Base-by-base conservation (phyloP, 495 filamentous ascomycete species). In the Penicillium lividum region DNA sequence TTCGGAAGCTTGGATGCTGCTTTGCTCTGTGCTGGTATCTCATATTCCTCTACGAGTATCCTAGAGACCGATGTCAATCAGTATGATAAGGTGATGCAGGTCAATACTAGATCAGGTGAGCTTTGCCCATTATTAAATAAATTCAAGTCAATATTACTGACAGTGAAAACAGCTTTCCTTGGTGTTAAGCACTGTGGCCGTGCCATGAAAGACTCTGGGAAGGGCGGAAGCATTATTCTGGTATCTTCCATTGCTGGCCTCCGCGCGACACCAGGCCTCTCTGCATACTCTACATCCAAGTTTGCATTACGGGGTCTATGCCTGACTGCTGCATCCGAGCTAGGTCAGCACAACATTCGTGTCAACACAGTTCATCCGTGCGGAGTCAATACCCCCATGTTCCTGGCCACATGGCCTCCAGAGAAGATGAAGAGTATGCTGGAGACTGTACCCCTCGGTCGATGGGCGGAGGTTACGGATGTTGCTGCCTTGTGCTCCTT, bases 321-420 rank as follows among this genome's bases (percentile, higher is more conserved):
- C 36, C 29, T 61, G 15, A 64, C 62, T 25, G 64, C 64, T 1
- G 64, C 64, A 13, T 53, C 57, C 7, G 64, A 64, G 25, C 38
- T 66, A 9, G 61, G 57, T 5, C 56, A 64, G 30, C 48, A 54
- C 43, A 58, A 62, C 31, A 66, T 64, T 34, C 56, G 64, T 2
- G 64, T 66, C 13, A 66, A 64, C 28, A 66, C 62, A 7, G 60
- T 66, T 15, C 62, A 65, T 38, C 62, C 62, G 8, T 58, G 60
- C 27, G 62, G 58, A 13, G 58, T 65, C 4, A 60, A 58, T 25
- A 63, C 58, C 5, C 58, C 62, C 18, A 65, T 65, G 58, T 61
- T 61, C 8, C 31, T 51, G 29, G 54, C 54, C 27, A 7, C 59
- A 7, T 61, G 55, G 62, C 45, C 60, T 3, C 44, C 53, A 5